Percentiles rank a stretch among this genome's conserved stretches.
These are phyloP conservation scores for Amphicarpaea edgeworthii DNA, from an alignment of 306 rosid species.

Conservation along the genomic window DNA sequence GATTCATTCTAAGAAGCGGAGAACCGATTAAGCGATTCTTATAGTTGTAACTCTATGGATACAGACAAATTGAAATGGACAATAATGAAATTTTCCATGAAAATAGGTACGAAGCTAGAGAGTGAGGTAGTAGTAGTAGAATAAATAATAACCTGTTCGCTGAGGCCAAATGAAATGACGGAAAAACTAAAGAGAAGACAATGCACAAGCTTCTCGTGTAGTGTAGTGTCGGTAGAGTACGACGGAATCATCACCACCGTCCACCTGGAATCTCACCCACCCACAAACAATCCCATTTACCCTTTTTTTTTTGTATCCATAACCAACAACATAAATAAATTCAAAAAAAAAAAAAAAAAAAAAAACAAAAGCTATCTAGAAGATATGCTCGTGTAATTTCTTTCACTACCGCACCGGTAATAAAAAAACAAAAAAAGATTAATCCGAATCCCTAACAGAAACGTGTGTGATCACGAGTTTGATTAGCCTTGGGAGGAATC, in stretches of 20 bases:
- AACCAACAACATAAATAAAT: background rate
- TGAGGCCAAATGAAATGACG: no score
- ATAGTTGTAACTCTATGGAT: background rate
- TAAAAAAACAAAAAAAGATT: background rate
- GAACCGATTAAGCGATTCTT: no score
- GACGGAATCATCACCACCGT: slow-evolving; percentile 4
- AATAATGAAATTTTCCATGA: background rate
- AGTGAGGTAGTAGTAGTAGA: background rate
- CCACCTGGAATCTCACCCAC: background rate
- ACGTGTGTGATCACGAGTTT: background rate
- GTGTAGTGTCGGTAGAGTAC: slow-evolving; percentile 4
- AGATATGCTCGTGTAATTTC: background rate
- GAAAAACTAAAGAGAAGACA: background rate
- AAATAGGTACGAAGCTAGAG: background rate
- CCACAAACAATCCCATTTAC: background rate
- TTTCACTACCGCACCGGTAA: background rate
- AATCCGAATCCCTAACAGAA: slow-evolving; percentile 48
- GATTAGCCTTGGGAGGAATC: slow-evolving; percentile 61
- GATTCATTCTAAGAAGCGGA: background rate
- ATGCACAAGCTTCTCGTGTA: background rate
- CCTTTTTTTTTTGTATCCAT: background rate
- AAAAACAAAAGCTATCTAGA: background rate
- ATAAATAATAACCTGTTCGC: background rate
- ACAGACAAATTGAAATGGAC: background rate
- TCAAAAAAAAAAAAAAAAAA: no score